Evolutionary conservation across 176 grass and related monocot species (phyloP), one percentile per base, ranked within the genome.

Genomic region (Aegilops umbellulata): DNA sequence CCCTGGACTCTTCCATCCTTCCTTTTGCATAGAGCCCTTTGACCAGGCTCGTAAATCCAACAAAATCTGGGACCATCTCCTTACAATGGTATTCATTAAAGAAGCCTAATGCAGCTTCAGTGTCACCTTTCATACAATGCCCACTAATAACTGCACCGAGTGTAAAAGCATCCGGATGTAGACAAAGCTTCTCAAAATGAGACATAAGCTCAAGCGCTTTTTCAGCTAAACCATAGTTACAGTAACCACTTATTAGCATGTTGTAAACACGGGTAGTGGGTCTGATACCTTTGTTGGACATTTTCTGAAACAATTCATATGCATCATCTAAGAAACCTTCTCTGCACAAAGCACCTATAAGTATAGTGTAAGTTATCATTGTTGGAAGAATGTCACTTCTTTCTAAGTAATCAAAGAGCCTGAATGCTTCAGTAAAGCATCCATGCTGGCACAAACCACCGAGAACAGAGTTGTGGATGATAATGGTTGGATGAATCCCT

Each of bases 1-100:
- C 83, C 81, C 95, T 95, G 24, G 92, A 88, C 88, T 97, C 91
- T 81, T 97, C 95, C 87, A 93, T 86, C 87, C 95, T 97, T 88
- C 95, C 95, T 88, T 94, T 97, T 49, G 89, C 77, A 58, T 93
- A 95, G 22, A 97, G 83, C 75, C 93, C 95, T 87, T 91, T 91
- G 27, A 91, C 36, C 41, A 97, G 81, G 78, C 90, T 89, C 87
- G 95, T 77, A 44, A 93, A 97, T 67, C 95, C 95, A 20, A 97
- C 84, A 83, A 95, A 97, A 89, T 94, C 90, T 82, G 95, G 95
- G 60, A 74, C 47, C 65, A 88, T 83, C 12, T 80, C 87, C 83
- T 79, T 90, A 74, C 60, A 86, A 73, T 3, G 76, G 84, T 87
- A 88, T 79, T 91, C 89, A 89, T 15, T 87, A 82, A 90, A 97